Conservation (phyloP, 805 yeast genomes). For the Ogataea neopini region DNA sequence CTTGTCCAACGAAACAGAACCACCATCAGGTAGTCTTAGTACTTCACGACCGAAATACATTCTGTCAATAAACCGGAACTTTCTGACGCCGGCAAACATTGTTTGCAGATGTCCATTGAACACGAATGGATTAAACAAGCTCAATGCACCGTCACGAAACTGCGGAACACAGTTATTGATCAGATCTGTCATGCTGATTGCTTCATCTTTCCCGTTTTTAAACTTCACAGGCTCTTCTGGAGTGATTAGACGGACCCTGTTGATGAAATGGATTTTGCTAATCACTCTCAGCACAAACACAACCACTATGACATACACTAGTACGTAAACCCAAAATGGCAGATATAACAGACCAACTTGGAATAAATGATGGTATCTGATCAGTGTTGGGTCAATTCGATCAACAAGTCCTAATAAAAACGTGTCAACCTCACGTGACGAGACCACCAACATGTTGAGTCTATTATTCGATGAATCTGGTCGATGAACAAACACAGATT, state of each 20-base stretch:
- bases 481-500: not conserved
- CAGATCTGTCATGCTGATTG: constrained; percentile 24
- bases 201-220: not conserved
- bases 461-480: too few species aligned
- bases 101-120: constrained; percentile 82
- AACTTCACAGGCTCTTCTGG: constrained; percentile 16
- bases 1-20: constrained; percentile 75
- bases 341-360: constrained; percentile 12
- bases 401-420: constrained; percentile 6
- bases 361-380: constrained; percentile 14
- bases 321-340: constrained; percentile 18
- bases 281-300: not conserved
- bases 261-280: constrained; percentile 13
- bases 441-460: not conserved
- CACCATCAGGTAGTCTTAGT: constrained; percentile 61
- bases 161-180: constrained; percentile 38
- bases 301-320: constrained; percentile 4
- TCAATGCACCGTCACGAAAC: constrained; percentile 47
- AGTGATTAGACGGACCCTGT: constrained; percentile 11
- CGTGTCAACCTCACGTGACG: constrained; percentile 6
- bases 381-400: constrained; percentile 9
- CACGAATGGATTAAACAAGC: constrained; percentile 61
- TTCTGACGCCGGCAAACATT: constrained; percentile 58
- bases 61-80: constrained; percentile 49
- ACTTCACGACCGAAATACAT: constrained; percentile 77